Evolutionary conservation across 345 rosid species (phyloP).

Genomic region (Populus tremula): DNA sequence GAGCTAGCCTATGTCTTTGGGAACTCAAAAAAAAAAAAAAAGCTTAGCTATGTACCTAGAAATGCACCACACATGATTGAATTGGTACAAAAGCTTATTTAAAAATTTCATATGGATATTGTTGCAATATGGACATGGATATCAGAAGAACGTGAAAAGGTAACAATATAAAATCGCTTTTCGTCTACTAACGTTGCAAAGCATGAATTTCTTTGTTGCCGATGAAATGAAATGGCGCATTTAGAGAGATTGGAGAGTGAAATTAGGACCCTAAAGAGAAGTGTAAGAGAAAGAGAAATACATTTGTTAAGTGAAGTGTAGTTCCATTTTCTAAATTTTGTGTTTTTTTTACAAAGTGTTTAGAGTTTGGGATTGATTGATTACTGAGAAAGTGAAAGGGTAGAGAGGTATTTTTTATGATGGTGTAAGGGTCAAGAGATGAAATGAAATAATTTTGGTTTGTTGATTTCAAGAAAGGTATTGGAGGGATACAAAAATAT

Average conservation of each 20-base stretch:
- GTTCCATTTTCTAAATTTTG: not conserved
- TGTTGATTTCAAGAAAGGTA: not conserved
- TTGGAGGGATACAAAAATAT: slow-evolving; percentile 4
- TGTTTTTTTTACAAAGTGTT: too few relatives aligned
- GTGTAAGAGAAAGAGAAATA: slow-evolving; percentile 37
- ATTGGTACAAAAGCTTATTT: slow-evolving; percentile 95
- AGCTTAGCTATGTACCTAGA: slow-evolving; percentile 51
- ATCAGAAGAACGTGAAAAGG: slow-evolving; percentile 8
- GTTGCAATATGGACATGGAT: slow-evolving; percentile 50
- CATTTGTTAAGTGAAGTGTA: slow-evolving; percentile 24
- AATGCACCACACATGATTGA: slow-evolving; percentile 97
- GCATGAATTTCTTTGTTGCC: slow-evolving; percentile 26
- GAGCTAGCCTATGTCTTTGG: not conserved
- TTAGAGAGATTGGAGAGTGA: slow-evolving; percentile 28
- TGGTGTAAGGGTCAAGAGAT: not conserved
- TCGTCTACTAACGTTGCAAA: slow-evolving; percentile 57
- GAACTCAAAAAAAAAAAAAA: not conserved
- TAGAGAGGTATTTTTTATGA: not conserved
- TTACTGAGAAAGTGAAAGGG: slow-evolving; percentile 6
- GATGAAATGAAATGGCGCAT: slow-evolving; percentile 24
- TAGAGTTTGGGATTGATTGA: not conserved
- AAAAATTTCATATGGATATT: slow-evolving; percentile 93
- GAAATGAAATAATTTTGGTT: not conserved
- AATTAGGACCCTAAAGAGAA: slow-evolving; percentile 21
- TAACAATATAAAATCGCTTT: slow-evolving; percentile 7